A percentile compares a stretch with the other conserved stretches of the same genome.
phyloP scores from a whole-genome alignment of 78 protist species.

The Cavenderia fasciculata region DNA sequence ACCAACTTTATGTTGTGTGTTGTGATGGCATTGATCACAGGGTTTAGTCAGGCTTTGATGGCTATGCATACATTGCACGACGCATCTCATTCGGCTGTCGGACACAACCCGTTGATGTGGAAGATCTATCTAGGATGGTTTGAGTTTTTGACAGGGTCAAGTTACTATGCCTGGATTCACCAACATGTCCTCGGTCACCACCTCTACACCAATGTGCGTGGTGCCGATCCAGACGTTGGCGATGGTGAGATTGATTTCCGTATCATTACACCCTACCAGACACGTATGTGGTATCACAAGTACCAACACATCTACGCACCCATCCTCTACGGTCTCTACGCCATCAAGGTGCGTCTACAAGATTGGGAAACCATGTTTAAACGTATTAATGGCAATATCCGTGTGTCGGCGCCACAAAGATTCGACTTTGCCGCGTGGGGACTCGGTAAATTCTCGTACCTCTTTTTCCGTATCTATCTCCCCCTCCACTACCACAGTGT shows the following conservation, averaged over 20 bases:
- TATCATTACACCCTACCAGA: slow-evolving; percentile 62
- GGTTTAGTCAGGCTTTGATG: slow-evolving; percentile 16
- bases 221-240: slow-evolving; percentile 70
- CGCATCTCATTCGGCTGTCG: slow-evolving; percentile 54
- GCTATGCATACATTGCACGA: slow-evolving; percentile 69
- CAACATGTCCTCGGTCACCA: slow-evolving; percentile 80
- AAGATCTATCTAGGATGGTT: slow-evolving; percentile 27
- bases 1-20: slow-evolving; percentile 3
- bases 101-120: slow-evolving; percentile 44
- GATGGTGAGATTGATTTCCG: slow-evolving; percentile 64
- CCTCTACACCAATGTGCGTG: slow-evolving; percentile 59
- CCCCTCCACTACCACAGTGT: slow-evolving; percentile 28
- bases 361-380: slow-evolving; percentile 28
- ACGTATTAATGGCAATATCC: slow-evolving; percentile 23
- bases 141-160: slow-evolving; percentile 54
- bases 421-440: slow-evolving; percentile 7
- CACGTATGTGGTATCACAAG: slow-evolving; percentile 38
- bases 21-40: slow-evolving; percentile 25
- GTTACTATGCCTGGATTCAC: slow-evolving; percentile 61
- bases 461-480: slow-evolving; percentile 57
- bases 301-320: slow-evolving; percentile 82
- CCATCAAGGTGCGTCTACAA: slow-evolving; percentile 43
- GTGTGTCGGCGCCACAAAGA: slow-evolving; percentile 21
- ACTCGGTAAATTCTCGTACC: slow-evolving; percentile 15
- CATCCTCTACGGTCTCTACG: slow-evolving; percentile 68